Evolutionary conservation across 768 basidiomycete species (phyloP), one percentile per base, ranked within the genome.

Genomic region (Xanthoconium stramineum): DNA sequence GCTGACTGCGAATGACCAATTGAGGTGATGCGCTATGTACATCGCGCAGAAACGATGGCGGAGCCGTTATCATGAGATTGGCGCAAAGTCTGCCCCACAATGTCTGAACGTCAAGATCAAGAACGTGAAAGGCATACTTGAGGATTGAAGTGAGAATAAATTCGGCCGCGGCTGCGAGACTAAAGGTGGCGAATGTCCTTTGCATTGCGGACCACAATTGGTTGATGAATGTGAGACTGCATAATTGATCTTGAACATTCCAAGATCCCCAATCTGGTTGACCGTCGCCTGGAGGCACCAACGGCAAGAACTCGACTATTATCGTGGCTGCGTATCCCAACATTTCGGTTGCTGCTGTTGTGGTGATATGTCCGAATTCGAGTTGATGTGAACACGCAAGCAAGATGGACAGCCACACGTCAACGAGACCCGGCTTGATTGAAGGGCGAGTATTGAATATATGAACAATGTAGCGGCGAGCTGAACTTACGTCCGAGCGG

Each of bases 351-450:
- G 72, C 56, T 4, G 75, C 58, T 2, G 74, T 70, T 13, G 76
- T 77, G 74, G 1, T 67, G 69, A 33, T 24, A 24, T 24, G 24
- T 24, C 65, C 65, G 20, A 66, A 74, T 53, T 79, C 75, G 1
- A 75, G 74, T 12, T 80, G 63, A 49, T 79, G 75, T 11, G 78
- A 71, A 42, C 76, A 78, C 17, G 70, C 77, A 28, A 83, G 76
- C n/a, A 88, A 69, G 17, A 88, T 73, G 0, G 80, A 76, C 57
- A 81, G 76, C 86, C 86, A 88, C 2, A 75, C 68, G 42, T 71
- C 64, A 5, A 81, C 45, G 28, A 83, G 68, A 42, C 68, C 68
- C 14, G 66, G 57, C 81, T 83, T 59, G 32, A 47, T 29, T 29
- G 24, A 54, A 13, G 44, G 37, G 45, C 24, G 33, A 58, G 9